A percentile compares a stretch with the other conserved stretches of the same genome.
These are phyloP conservation scores for Phytopythium delawarense DNA, from an alignment of 352 stramenopile species.

Conservation along the genomic window DNA sequence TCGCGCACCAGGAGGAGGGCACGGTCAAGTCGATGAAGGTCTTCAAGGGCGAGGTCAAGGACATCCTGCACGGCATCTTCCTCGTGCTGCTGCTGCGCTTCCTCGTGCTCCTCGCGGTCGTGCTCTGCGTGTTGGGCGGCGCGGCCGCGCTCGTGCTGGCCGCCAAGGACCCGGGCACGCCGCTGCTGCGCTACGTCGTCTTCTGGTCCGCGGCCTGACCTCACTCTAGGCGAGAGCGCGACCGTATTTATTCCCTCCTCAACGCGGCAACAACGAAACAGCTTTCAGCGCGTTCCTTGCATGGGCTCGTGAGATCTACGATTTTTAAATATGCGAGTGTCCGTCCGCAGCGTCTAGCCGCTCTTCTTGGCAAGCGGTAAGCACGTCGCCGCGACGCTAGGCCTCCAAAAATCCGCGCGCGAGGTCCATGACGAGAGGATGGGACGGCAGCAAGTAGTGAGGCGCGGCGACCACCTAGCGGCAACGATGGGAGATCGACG, in stretches of 20 bases:
- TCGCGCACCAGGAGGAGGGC: conserved; percentile 34
- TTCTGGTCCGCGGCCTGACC: conserved; percentile 22
- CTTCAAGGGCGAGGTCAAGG: conserved; percentile 51
- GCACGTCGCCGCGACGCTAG: conserved; percentile 9
- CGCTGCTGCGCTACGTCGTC: conserved; percentile 28
- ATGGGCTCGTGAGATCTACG: background rate
- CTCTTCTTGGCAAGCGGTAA: background rate
- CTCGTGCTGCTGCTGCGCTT: conserved; percentile 54
- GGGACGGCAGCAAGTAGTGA: conserved; percentile 57
- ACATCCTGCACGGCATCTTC: conserved; percentile 60
- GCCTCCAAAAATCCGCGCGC: conserved; percentile 45
- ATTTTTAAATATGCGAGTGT: background rate
- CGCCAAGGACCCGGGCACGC: conserved; percentile 24
- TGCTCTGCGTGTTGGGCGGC: conserved; percentile 26
- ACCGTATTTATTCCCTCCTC: conserved; percentile 4
- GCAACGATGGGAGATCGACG: conserved; percentile 1
- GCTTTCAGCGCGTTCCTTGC: background rate
- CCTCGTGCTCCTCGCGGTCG: conserved; percentile 33
- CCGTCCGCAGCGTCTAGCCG: background rate
- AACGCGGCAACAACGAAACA: background rate
- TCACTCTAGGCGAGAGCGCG: background rate
- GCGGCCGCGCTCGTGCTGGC: conserved; percentile 30
- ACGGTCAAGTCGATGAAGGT: conserved; percentile 53
- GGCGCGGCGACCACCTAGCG: conserved; percentile 38
- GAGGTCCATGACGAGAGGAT: conserved; percentile 45